Percentiles rank a stretch among this genome's conserved stretches.
Conservation (phyloP, 169 alveolate genomes). For the Plasmodium sp. region DNA sequence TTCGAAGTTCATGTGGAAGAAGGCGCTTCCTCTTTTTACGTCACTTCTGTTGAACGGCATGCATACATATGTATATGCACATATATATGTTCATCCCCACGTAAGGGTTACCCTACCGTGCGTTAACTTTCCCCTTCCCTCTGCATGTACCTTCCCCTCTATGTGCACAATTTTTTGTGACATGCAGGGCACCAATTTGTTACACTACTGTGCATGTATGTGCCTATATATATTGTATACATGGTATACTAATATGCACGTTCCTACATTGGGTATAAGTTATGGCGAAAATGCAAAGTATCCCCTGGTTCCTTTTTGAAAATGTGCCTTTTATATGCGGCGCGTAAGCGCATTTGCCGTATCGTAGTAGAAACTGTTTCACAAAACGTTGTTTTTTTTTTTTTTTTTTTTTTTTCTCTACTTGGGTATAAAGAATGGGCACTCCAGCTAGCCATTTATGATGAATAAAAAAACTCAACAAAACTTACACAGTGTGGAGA, state of each 20-base stretch:
- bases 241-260: not conserved
- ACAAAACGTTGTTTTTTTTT: not conserved
- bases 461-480: not conserved
- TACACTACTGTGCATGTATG: not conserved
- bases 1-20: not conserved
- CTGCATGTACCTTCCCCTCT: not conserved
- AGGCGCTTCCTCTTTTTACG: not conserved
- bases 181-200: not conserved
- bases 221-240: not conserved
- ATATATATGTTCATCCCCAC: not conserved
- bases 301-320: not conserved
- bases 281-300: not conserved
- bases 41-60: not conserved
- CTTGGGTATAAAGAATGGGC: not conserved
- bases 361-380: not conserved
- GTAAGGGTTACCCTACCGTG: not conserved
- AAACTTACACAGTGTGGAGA: not conserved
- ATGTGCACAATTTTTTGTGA: not conserved
- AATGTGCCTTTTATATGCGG: not conserved
- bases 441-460: not conserved
- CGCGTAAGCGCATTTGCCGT: not conserved
- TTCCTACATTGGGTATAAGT: not conserved
- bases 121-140: not conserved
- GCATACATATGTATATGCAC: too few species aligned
- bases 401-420: not conserved